A percentile compares a stretch with the other conserved stretches of the same genome.
Evolutionary conservation across 352 stramenopile species (phyloP).

Genomic region (Globisporangium nagaii): DNA sequence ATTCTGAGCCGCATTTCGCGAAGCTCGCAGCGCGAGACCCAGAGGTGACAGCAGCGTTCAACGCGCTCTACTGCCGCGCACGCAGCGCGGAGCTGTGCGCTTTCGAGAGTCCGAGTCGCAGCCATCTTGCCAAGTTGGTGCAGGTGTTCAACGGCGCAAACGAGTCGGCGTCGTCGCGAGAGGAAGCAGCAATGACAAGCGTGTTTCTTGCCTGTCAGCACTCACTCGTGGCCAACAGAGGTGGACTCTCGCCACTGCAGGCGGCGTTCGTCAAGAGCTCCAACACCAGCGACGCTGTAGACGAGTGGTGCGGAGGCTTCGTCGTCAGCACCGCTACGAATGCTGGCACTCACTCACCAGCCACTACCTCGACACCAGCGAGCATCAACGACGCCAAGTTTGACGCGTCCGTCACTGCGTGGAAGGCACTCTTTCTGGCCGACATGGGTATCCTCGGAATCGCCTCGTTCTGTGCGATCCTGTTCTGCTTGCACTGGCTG

Average conservation of each 20-base stretch:
- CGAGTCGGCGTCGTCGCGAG: neutral
- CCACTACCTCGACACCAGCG: neutral
- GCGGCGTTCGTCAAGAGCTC: neutral
- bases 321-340: neutral
- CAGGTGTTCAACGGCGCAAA: neutral
- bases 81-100: neutral
- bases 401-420: neutral
- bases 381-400: slow-evolving; percentile 1
- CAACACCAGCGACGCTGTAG: slow-evolving; percentile 3
- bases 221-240: neutral
- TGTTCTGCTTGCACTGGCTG: neutral
- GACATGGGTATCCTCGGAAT: neutral
- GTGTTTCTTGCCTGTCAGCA: neutral
- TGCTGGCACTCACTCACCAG: neutral
- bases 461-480: neutral
- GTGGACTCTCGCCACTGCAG: neutral
- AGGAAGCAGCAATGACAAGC: neutral
- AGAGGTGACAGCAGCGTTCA: neutral
- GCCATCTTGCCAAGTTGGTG: neutral
- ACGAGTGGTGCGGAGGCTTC: neutral
- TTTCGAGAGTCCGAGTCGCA: neutral
- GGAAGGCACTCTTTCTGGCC: neutral
- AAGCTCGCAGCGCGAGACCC: neutral
- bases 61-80: neutral
- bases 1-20: neutral